Evolutionary conservation across 345 rosid species (phyloP).

Genomic region (Adansonia digitata): DNA sequence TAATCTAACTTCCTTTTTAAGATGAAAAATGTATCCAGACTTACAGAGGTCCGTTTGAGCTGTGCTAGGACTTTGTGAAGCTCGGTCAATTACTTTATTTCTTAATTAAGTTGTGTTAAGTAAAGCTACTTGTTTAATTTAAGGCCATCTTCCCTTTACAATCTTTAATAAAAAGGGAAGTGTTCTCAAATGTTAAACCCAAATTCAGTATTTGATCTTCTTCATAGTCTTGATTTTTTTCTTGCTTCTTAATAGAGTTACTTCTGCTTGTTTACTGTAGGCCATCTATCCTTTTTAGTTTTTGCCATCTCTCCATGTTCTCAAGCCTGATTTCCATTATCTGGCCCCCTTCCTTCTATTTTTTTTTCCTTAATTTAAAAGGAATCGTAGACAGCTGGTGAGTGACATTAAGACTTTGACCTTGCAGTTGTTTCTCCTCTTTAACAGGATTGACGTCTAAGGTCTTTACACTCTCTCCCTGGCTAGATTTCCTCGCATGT

Average conservation of each 20-base stretch:
- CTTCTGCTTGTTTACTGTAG: background rate
- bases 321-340: background rate
- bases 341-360: background rate
- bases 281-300: background rate
- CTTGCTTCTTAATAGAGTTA: background rate
- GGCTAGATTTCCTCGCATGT: background rate
- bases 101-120: background rate
- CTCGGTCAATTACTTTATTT: background rate
- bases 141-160: background rate
- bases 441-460: background rate
- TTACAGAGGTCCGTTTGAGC: background rate
- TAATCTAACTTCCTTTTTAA: conserved; percentile 13
- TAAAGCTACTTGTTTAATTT: background rate
- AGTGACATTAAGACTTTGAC: background rate
- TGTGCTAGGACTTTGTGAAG: background rate
- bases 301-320: background rate
- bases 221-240: background rate
- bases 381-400: background rate
- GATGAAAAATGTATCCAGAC: background rate
- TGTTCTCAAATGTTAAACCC: background rate
- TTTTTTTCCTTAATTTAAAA: background rate
- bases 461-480: background rate
- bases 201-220: background rate
- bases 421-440: background rate
- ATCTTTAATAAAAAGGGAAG: background rate